Conservation (phyloP, 805 yeast genomes). For the Metschnikowia continentalis region DNA sequence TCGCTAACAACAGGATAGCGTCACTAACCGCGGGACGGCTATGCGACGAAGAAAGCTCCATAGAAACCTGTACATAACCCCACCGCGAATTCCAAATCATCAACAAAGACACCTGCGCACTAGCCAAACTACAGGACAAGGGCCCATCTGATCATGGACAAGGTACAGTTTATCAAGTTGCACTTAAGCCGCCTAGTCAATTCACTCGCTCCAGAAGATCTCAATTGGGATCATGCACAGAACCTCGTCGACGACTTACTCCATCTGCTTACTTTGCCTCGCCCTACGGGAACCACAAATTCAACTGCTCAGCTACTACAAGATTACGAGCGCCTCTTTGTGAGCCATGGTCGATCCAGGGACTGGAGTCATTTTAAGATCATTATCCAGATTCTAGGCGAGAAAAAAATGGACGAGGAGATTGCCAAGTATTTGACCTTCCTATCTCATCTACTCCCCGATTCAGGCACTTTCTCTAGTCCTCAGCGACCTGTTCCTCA, state of each 20-base stretch:
- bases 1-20: neutral
- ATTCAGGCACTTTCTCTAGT: neutral
- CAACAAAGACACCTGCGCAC: constrained; percentile 7
- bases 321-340: constrained; percentile 22
- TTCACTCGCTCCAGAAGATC: constrained; percentile 34
- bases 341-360: constrained; percentile 21
- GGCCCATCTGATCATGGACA: constrained; percentile 20
- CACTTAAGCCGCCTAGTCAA: constrained; percentile 33
- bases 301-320: constrained; percentile 19
- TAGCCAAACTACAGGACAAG: constrained; percentile 14
- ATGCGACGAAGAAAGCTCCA: neutral
- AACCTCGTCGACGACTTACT: constrained; percentile 30
- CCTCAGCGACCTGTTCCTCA: constrained; percentile 1
- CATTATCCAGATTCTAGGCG: constrained; percentile 27
- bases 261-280: neutral
- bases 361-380: constrained; percentile 35
- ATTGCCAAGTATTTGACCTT: constrained; percentile 33
- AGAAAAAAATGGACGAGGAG: constrained; percentile 26
- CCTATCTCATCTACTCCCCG: constrained; percentile 17
- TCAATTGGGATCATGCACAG: constrained; percentile 32
- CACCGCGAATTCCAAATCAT: constrained; percentile 2
- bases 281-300: constrained; percentile 8
- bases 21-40: neutral
- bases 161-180: constrained; percentile 29
- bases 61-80: neutral